Evolutionary conservation across 2,329 filamentous ascomycete genomes (phyloP), one percentile per base, ranked within the genome.

Genomic region (Phialophora macrospora): DNA sequence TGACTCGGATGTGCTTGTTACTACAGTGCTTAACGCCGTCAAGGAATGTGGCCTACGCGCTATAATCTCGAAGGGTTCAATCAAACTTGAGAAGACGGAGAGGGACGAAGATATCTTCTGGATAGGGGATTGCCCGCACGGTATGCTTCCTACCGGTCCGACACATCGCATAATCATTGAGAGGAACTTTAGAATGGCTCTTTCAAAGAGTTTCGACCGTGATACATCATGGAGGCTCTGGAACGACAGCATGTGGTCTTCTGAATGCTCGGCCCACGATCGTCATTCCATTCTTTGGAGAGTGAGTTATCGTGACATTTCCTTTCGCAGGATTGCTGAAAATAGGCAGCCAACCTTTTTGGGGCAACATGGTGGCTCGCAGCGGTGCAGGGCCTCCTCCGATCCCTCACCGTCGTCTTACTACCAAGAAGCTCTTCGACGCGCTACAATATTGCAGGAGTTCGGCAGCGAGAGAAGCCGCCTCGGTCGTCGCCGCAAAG

Each of bases 151-250:
- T 26, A 2, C 17, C 20, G 9, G 2, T 38, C 30, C 5, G 14
- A 44, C 8, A 14, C n/a, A 34, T 11, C 30, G 22, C 22, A 17
- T 8, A 26, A 22, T 26, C 46, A 26, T 22, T 49, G 34, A 52
- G 20, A 30, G 22, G 11, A 22, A 24, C 44, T 28, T 34, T n/a
- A 63, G 82, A 86, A 64, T 87, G 85, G 85, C 77, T 87, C 0
- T 87, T 87, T 68, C 79, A 84, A 65, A 78, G 80, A 17, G 84
- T 87, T 1, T 78, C 82, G 0, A 80, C 79, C 14, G 85, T 87
- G 0, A 79, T 87, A 0, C 85, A 88, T 65, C 85, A 88, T 60
- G 85, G 85, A 22, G 85, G 85, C 7, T 85, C 85, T 14, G 85
- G 85, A 22, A 67, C 64, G 7, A 66, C 85, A 2, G 84, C 85